Evolutionary conservation across 2,329 filamentous ascomycete species (phyloP).

Genomic region (Aspergillus sp.): DNA sequence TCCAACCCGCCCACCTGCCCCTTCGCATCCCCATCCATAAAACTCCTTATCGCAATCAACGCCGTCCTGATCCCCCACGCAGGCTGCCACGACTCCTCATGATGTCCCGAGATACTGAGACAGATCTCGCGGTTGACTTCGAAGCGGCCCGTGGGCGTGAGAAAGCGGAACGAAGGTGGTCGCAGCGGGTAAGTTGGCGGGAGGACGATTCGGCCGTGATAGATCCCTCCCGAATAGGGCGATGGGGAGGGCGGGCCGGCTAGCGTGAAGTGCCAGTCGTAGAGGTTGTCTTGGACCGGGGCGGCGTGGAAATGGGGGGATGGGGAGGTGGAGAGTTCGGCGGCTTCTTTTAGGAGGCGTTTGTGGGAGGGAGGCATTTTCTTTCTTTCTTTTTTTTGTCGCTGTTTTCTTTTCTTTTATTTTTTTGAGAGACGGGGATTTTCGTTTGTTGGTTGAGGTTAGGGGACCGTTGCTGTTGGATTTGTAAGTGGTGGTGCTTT

Average conservation of each 20-base stretch:
- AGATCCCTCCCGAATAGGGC: slow-evolving; percentile 77
- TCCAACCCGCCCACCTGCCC: slow-evolving; percentile 92
- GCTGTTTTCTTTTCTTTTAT: no score
- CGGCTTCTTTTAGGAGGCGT: slow-evolving; percentile 72
- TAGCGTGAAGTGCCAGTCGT: slow-evolving; percentile 99
- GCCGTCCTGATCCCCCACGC: slow-evolving; percentile 96
- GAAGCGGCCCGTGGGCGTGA: slow-evolving; percentile 87
- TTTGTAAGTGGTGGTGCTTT: background rate
- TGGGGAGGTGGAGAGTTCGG: slow-evolving; percentile 76
- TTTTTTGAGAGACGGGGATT: background rate
- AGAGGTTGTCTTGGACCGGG: slow-evolving; percentile 83
- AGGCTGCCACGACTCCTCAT: slow-evolving; percentile 98
- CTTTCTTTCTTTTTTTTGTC: background rate
- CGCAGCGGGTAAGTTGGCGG: slow-evolving; percentile 87
- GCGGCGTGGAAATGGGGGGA: slow-evolving; percentile 82
- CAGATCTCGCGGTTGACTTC: slow-evolving; percentile 97
- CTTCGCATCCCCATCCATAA: slow-evolving; percentile 87
- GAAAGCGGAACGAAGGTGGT: slow-evolving; percentile 92
- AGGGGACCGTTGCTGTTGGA: background rate
- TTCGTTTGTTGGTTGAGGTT: background rate
- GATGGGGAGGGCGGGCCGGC: slow-evolving; percentile 78
- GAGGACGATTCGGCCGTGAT: slow-evolving; percentile 92
- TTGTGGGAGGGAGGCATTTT: slow-evolving; percentile 36
- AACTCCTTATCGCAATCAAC: slow-evolving; percentile 72
- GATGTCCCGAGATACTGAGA: slow-evolving; percentile 87